Base-by-base conservation (phyloP, 108 stramenopile species). In the Skeletonema menzelii region DNA sequence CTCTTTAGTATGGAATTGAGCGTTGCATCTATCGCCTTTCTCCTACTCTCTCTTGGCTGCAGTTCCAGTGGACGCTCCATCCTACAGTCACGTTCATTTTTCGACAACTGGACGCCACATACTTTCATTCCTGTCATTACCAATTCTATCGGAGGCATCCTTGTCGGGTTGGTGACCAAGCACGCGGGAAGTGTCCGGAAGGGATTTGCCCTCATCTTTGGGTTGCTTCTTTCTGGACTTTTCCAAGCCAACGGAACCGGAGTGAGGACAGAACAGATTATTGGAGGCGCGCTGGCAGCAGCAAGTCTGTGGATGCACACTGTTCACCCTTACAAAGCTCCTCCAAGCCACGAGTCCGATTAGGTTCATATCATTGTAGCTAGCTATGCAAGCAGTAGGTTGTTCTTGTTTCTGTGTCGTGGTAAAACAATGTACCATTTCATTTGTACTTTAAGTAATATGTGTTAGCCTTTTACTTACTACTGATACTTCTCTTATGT, bases 111-210 rank as follows among this genome's bases (percentile, higher is more conserved):
- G 90, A 87, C 87, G 24, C 76, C 77, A 22, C 63, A 79, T 34
- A 91, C 90, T 30, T 83, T 83, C 57, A 86, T 91, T 62, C 90
- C 90, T 10, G 75, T 91, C 28, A 59, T 85, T 17, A 84, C 82
- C 13, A 88, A 96, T 65, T 89, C 95, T 6, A 65, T 77, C 37
- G 95, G 97, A 10, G 97, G 97, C 8, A 81, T 97, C 14, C 30
- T 96, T 4, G 95, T 96, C 8, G 97, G 95, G 1, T 82, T 94
- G 27, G 96, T 97, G 5, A 91, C 90, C 10, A 91, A 95, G 65
- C 78, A 92, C 75, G 90, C 90, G 0, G 95, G 95, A 12, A 81
- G 85, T 20, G 94, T 95, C 1, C 55, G 79, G 8, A 95, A 95
- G 67, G 91, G 94, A 12, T 95, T 95, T 65, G 88, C 88, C 13